Evolutionary conservation across 805 yeast species (phyloP).

Genomic region (Sugiyamaella americana): DNA sequence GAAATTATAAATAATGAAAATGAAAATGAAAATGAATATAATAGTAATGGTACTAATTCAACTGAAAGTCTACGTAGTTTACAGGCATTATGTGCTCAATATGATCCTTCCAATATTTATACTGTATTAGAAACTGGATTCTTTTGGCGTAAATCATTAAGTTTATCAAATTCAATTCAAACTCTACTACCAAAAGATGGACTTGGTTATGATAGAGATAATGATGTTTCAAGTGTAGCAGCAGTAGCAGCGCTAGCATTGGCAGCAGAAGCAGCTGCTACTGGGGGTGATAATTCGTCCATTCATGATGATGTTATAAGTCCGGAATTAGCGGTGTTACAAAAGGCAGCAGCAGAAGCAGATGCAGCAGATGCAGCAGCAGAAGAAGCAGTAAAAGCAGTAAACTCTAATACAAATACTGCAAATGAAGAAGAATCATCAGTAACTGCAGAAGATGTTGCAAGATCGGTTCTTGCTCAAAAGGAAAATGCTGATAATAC

Average conservation of each 20-base stretch:
- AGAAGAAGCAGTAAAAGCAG: not conserved
- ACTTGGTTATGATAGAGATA: not conserved
- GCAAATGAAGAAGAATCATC: too few relatives aligned
- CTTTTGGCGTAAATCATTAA: constrained; percentile 7
- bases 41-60: not conserved
- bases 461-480: constrained; percentile 3
- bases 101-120: constrained; percentile 6
- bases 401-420: not conserved
- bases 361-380: constrained; percentile 5
- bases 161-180: not conserved
- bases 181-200: not conserved
- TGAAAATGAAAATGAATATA: not conserved
- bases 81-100: constrained; percentile 4
- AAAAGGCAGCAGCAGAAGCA: constrained; percentile 2
- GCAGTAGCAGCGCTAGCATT: constrained; percentile 2
- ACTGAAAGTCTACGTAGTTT: constrained; percentile 4
- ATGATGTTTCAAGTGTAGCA: not conserved
- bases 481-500: not conserved
- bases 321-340: not conserved
- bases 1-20: not conserved
- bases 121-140: constrained; percentile 8
- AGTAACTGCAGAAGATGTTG: constrained; percentile 11
- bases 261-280: constrained; percentile 5
- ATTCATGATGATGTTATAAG: constrained; percentile 1
- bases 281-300: constrained; percentile 4